Percentiles rank a stretch among this genome's conserved stretches.
phyloP scores from a whole-genome alignment of 108 stramenopile genomes.

The Stephanodiscus minutulus region DNA sequence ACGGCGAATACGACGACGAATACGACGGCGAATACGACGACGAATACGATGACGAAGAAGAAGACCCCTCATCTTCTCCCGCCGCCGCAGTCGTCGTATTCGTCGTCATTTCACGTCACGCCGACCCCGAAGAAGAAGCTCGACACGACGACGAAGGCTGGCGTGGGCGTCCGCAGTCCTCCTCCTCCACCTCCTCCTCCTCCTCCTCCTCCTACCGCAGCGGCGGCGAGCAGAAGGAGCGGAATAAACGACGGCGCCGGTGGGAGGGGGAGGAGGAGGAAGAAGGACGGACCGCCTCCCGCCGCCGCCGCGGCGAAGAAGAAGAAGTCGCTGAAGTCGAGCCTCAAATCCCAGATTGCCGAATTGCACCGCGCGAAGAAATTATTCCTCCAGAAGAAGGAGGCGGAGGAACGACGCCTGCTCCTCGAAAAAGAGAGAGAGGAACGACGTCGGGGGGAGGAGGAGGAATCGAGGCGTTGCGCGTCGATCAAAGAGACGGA shows the following conservation, averaged over 20 bases:
- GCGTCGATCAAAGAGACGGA: background rate
- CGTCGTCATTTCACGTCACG: background rate
- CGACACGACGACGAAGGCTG: too few species aligned
- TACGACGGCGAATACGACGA: background rate
- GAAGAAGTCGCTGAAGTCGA: conserved; percentile 29
- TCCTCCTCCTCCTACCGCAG: too few species aligned
- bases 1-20: background rate
- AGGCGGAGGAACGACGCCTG: conserved; percentile 17
- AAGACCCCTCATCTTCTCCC: background rate
- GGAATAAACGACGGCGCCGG: too few species aligned
- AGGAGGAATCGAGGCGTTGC: conserved; percentile 21
- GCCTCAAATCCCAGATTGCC: conserved; percentile 69
- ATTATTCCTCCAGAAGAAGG: conserved; percentile 34
- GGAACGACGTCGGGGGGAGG: conserved; percentile 22
- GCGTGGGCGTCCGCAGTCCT: too few species aligned
- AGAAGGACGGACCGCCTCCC: too few species aligned
- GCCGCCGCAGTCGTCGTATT: too few species aligned
- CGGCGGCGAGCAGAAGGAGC: too few species aligned
- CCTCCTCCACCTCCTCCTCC: too few species aligned
- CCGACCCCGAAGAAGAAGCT: background rate
- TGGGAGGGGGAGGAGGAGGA: too few species aligned
- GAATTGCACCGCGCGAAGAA: conserved; percentile 52
- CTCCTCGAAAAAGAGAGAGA: conserved; percentile 7
- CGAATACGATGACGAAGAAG: background rate
- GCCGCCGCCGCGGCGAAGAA: too few species aligned